Evolutionary conservation across 2,329 filamentous ascomycete genomes (phyloP).

Genomic region (Coniosporium tulheliwenetii): DNA sequence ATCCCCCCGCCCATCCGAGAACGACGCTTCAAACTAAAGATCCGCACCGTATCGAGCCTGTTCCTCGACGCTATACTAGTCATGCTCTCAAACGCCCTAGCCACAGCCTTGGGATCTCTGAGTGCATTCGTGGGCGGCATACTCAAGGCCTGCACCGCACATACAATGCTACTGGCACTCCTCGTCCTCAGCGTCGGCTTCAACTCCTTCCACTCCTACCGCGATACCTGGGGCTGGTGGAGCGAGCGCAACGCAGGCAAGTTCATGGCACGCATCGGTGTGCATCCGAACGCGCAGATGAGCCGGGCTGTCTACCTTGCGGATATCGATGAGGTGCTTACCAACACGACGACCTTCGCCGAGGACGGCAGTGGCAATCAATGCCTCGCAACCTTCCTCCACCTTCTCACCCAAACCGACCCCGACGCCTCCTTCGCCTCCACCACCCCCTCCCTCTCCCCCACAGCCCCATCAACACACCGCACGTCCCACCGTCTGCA

Average conservation of each 20-base stretch:
- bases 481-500: constrained; percentile 43
- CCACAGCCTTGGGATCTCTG: background rate
- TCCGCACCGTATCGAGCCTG: constrained; percentile 10
- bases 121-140: constrained; percentile 37
- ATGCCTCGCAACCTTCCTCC: background rate
- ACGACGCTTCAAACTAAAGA: constrained; percentile 1
- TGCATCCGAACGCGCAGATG: constrained; percentile 67
- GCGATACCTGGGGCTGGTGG: constrained; percentile 68
- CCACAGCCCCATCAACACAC: constrained; percentile 6
- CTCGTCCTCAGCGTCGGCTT: constrained; percentile 53
- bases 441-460: background rate
- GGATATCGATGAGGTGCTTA: constrained; percentile 57
- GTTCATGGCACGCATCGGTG: constrained; percentile 71
- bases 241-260: constrained; percentile 61
- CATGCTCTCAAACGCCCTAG: background rate
- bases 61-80: constrained; percentile 10
- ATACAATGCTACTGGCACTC: constrained; percentile 57
- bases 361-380: background rate
- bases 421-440: background rate
- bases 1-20: constrained; percentile 2
- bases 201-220: constrained; percentile 62
- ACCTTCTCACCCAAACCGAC: constrained; percentile 1
- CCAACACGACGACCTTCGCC: constrained; percentile 16
- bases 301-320: constrained; percentile 69
- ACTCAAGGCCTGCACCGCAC: constrained; percentile 48